Conservation (phyloP, 1,284 basidiomycete species). For the Schizophyllum amplum region DNA sequence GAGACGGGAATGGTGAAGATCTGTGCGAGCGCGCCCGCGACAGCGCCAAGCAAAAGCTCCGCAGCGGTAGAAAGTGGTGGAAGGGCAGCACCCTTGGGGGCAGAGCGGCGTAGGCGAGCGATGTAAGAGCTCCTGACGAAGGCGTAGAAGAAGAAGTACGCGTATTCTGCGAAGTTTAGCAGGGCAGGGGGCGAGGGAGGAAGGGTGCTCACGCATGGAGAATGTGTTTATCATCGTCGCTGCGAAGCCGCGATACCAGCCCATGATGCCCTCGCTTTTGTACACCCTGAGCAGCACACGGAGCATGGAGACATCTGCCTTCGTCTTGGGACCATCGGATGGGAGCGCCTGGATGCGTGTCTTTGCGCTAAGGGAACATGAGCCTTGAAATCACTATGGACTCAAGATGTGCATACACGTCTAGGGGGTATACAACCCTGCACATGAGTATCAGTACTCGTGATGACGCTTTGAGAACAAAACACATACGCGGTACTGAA, state of each 20-base stretch:
- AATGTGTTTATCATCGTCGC: constrained; percentile 99
- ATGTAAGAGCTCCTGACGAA: constrained; percentile 81
- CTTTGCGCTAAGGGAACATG: constrained; percentile 63
- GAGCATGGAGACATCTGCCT: constrained; percentile 54
- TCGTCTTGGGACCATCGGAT: constrained; percentile 38
- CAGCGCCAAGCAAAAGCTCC: constrained; percentile 84
- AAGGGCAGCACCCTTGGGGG: constrained; percentile 48
- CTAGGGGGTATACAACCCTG: constrained; percentile 92
- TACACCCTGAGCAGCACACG: constrained; percentile 64
- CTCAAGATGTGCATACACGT: constrained; percentile 57
- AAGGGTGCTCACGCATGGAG: constrained; percentile 72
- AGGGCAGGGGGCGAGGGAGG: constrained; percentile 5
- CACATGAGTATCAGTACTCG: constrained; percentile 1
- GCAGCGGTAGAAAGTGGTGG: constrained; percentile 68
- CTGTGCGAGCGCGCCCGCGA: constrained; percentile 92
- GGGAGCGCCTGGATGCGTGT: constrained; percentile 85
- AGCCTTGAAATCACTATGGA: background rate
- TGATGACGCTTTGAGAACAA: background rate
- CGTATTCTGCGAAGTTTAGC: constrained; percentile 70
- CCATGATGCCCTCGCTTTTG: constrained; percentile 71
- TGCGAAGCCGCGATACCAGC: constrained; percentile 88
- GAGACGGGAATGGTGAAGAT: constrained; percentile 98
- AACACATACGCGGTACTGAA: constrained; percentile 88
- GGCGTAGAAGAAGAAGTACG: constrained; percentile 99
- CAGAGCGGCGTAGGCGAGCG: constrained; percentile 51